Evolutionary conservation across 2,329 filamentous ascomycete species (phyloP).

Genomic region (Cercospora sesami): DNA sequence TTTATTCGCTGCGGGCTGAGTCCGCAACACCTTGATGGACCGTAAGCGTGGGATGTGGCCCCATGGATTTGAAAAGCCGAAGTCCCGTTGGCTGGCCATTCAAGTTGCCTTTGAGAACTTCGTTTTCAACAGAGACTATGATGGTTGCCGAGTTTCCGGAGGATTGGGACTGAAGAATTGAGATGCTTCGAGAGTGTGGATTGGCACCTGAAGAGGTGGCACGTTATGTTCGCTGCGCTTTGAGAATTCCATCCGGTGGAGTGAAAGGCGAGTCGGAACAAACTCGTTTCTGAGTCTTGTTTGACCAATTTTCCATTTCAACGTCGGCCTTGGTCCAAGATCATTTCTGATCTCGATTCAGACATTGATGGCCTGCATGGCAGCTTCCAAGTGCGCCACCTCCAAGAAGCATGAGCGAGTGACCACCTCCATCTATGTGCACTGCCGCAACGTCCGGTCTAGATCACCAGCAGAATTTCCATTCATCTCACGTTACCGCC

Average conservation of each 20-base stretch:
- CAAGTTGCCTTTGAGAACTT: conserved; percentile 5
- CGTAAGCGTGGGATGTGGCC: neutral
- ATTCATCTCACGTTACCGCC: neutral
- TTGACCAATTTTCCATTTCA: neutral
- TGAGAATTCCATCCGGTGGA: neutral
- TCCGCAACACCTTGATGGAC: conserved; percentile 29
- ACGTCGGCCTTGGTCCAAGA: neutral
- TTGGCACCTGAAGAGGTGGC: too few species aligned
- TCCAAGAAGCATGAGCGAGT: neutral
- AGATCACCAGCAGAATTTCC: too few species aligned
- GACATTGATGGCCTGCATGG: neutral
- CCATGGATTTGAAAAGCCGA: conserved; percentile 4
- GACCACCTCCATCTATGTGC: neutral
- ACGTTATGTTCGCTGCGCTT: neutral
- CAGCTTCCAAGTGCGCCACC: neutral
- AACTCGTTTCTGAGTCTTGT: neutral
- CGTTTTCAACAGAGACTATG: neutral
- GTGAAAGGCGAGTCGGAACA: neutral
- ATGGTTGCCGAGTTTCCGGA: neutral
- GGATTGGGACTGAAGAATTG: neutral
- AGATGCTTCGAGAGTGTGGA: neutral
- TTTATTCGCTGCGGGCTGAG: conserved; percentile 10
- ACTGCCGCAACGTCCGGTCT: too few species aligned
- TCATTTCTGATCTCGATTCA: neutral
- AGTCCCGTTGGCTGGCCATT: conserved; percentile 11